phyloP scores from a whole-genome alignment of 2,329 filamentous ascomycete genomes.

The Fusarium drepaniforme region DNA sequence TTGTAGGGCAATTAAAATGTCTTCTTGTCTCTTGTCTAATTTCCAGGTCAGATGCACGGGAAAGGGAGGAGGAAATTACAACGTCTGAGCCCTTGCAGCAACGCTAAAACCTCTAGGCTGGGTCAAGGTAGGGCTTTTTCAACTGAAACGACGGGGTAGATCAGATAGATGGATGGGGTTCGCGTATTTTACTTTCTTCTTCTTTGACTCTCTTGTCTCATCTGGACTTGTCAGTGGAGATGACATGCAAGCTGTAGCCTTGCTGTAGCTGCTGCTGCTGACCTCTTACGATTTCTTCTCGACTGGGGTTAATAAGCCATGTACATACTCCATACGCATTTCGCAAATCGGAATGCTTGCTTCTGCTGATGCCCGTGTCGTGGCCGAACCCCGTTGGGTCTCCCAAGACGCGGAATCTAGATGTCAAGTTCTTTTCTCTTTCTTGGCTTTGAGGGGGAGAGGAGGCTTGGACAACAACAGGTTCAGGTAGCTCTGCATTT shows the following conservation, averaged over 20 bases:
- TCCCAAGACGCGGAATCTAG: background rate
- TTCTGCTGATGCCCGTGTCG: background rate
- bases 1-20: background rate
- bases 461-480: background rate
- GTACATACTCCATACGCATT: background rate
- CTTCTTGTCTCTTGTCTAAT: background rate
- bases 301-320: background rate
- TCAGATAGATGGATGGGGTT: background rate
- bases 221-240: conserved; percentile 24
- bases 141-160: conserved; percentile 26
- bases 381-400: conserved; percentile 22
- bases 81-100: conserved; percentile 27
- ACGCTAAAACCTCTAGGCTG: conserved; percentile 4
- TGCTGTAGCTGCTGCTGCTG: conserved; percentile 1
- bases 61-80: conserved; percentile 31
- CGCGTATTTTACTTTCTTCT: background rate
- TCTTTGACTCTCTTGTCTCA: background rate
- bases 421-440: conserved; percentile 13
- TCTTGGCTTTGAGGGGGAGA: conserved; percentile 15
- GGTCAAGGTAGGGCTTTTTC: background rate
- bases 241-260: background rate
- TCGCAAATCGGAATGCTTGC: conserved; percentile 1
- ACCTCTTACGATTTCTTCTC: conserved; percentile 15
- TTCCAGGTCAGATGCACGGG: background rate
- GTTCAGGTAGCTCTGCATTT: background rate